These are phyloP conservation scores for Aspergillus sergii DNA, from an alignment of 2,329 filamentous ascomycete genomes.

Conservation along the genomic window DNA sequence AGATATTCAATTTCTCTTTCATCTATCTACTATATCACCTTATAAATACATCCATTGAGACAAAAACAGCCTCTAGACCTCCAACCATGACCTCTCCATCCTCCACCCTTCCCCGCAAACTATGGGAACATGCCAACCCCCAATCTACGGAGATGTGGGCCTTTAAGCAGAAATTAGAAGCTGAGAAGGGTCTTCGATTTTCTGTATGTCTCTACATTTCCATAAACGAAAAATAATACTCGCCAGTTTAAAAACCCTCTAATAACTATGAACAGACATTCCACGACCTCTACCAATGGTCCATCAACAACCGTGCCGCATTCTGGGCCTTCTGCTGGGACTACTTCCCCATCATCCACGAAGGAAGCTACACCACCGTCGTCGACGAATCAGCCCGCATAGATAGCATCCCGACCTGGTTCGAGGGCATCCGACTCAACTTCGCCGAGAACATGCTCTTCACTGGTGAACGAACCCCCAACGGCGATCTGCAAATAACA, in stretches of 20 bases:
- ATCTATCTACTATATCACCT: too few relatives aligned
- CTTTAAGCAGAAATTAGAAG: conserved; percentile 69
- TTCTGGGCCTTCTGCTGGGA: conserved; percentile 70
- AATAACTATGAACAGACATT: conserved; percentile 31
- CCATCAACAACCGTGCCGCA: conserved; percentile 60
- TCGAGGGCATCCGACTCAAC: conserved; percentile 72
- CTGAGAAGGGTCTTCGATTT: conserved; percentile 58
- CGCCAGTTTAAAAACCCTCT: too few relatives aligned
- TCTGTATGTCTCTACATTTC: conserved; percentile 47
- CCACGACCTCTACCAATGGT: conserved; percentile 72
- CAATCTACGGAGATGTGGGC: conserved; percentile 65
- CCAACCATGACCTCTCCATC: conserved; percentile 16
- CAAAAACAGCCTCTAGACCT: too few relatives aligned
- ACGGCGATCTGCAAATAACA: conserved; percentile 47
- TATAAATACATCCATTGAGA: too few relatives aligned
- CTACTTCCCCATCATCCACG: conserved; percentile 62
- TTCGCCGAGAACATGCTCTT: conserved; percentile 81
- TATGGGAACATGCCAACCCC: conserved; percentile 69
- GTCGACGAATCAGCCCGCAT: conserved; percentile 73
- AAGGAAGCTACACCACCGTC: conserved; percentile 60
- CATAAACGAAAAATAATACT: rapidly evolving
- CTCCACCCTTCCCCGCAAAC: conserved; percentile 55
- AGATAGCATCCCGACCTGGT: conserved; percentile 74
- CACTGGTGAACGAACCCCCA: conserved; percentile 44
- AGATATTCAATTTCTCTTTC: too few relatives aligned